These are phyloP conservation scores for Bromus sterilis DNA, from an alignment of 176 grass and related monocot species.

Conservation along the genomic window DNA sequence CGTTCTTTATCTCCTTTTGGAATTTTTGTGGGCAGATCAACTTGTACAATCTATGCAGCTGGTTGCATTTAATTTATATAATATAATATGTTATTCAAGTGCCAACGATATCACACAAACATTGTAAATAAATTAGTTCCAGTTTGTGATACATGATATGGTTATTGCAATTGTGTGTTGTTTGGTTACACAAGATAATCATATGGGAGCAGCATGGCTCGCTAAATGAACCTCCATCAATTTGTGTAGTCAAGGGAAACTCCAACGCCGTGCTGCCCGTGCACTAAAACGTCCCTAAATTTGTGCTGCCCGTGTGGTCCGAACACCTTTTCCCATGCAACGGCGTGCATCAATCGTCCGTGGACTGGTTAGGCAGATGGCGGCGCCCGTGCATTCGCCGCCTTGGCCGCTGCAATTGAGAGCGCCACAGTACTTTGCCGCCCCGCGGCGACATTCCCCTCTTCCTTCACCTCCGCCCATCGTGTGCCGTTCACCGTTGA, in stretches of 20 bases:
- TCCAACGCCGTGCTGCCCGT: too few relatives aligned
- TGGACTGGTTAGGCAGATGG: too few relatives aligned
- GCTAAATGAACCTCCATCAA: background rate
- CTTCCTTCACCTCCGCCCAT: too few relatives aligned
- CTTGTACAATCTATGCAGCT: background rate
- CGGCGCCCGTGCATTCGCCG: too few relatives aligned
- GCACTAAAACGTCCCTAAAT: too few relatives aligned
- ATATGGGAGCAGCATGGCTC: background rate
- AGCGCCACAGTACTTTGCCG: too few relatives aligned
- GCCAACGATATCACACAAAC: background rate
- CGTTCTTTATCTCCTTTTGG: background rate
- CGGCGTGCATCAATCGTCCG: too few relatives aligned
- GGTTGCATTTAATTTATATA: background rate
- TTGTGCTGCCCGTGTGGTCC: too few relatives aligned
- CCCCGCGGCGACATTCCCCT: too few relatives aligned
- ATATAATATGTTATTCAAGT: background rate
- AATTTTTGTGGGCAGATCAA: background rate
- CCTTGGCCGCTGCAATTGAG: too few relatives aligned
- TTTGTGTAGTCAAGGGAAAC: background rate
- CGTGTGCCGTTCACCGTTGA: too few relatives aligned
- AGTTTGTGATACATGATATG: constrained; percentile 7
- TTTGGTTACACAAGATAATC: background rate
- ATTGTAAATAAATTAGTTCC: background rate
- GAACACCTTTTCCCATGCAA: too few relatives aligned
- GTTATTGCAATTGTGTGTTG: background rate